Conservation (phyloP, 192 early-diverging fungal genomes). For the Backusella tarrabulga region DNA sequence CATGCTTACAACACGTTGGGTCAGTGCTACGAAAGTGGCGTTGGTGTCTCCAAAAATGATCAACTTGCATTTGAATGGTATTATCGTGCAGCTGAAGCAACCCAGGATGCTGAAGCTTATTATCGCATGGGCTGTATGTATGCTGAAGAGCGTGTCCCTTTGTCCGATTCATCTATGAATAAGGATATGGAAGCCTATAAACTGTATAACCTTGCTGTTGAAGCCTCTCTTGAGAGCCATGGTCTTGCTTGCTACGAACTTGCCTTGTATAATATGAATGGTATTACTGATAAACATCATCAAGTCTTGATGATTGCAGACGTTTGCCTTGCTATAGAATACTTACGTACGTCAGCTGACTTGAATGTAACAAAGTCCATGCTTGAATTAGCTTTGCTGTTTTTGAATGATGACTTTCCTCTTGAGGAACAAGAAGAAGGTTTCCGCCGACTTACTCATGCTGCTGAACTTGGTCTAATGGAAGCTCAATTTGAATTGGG, state of each 20-base stretch:
- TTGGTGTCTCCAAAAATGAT: conserved; percentile 20
- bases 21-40: conserved; percentile 35
- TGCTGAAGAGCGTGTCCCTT: conserved; percentile 1
- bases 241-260: neutral
- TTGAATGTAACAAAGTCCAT: conserved; percentile 12
- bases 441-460: neutral
- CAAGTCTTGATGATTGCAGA: neutral
- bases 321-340: conserved; percentile 7
- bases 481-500: conserved; percentile 22
- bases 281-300: neutral
- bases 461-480: conserved; percentile 10
- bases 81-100: conserved; percentile 16
- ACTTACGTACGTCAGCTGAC: conserved; percentile 6
- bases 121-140: conserved; percentile 26
- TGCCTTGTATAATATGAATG: conserved; percentile 14
- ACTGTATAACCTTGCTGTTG: neutral
- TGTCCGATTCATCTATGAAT: neutral
- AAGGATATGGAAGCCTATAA: conserved; percentile 3
- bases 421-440: conserved; percentile 17
- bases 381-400: conserved; percentile 9
- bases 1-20: conserved; percentile 31
- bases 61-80: conserved; percentile 31
- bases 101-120: conserved; percentile 34
- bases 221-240: conserved; percentile 10
- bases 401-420: conserved; percentile 1